Percentiles rank a stretch among this genome's conserved stretches.
phyloP scores from a whole-genome alignment of 75 land plant species.

The Larix kaempferi region DNA sequence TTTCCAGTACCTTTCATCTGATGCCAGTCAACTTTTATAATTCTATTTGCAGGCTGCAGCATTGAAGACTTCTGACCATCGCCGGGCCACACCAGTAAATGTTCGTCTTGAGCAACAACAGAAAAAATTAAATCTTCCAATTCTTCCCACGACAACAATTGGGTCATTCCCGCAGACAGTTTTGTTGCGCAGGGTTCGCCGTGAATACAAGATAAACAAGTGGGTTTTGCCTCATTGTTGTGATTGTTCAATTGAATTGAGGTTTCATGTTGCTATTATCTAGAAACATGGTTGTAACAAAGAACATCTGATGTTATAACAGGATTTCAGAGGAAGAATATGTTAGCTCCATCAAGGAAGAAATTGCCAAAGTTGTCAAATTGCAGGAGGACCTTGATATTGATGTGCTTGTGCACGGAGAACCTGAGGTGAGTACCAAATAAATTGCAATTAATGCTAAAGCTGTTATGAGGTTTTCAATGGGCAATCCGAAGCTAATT shows the following conservation, averaged over 20 bases:
- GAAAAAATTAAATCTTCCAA: conserved; percentile 75
- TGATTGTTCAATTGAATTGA: neutral
- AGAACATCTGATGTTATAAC: neutral
- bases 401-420: conserved; percentile 92
- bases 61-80: conserved; percentile 69
- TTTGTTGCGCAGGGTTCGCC: conserved; percentile 70
- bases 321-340: conserved; percentile 85
- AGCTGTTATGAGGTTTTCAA: neutral
- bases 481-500: neutral
- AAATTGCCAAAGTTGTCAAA: conserved; percentile 67
- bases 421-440: conserved; percentile 61
- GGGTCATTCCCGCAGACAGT: conserved; percentile 90
- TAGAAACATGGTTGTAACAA: neutral
- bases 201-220: conserved; percentile 86
- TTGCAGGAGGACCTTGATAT: conserved; percentile 90
- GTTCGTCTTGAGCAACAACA: conserved; percentile 73
- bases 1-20: too few relatives aligned
- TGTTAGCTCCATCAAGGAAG: conserved; percentile 62
- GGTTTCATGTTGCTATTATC: neutral
- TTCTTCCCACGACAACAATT: conserved; percentile 84
- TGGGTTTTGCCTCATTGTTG: conserved; percentile 11
- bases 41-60: conserved; percentile 50
- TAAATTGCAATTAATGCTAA: neutral
- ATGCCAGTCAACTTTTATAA: neutral
- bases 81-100: conserved; percentile 62